Evolutionary conservation across 305 asterid species (phyloP), one percentile per base, ranked within the genome.

Genomic region (Caryopteris hybrid): DNA sequence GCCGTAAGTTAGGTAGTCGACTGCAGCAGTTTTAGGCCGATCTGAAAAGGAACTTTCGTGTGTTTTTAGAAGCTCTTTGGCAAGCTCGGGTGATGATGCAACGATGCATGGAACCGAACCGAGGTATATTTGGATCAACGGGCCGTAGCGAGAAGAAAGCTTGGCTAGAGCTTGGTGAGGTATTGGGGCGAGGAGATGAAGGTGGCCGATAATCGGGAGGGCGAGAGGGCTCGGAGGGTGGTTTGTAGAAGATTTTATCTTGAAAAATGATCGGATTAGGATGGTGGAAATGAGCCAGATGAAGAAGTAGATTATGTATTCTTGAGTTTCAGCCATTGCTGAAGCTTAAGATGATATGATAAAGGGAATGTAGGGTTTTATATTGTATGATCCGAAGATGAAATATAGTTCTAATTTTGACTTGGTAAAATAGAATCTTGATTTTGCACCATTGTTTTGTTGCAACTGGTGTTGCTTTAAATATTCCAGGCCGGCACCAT

Each of bases 141-240:
- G 86, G 25, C 95, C 96, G 21, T 79, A 66, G 8, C 74, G 76
- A 13, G 42, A 50, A 3, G 91, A 78, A 53, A 90, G 87, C 57
- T 45, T 83, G 50, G 85, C 82, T 55, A 90, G 80, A 69, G 89
- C 86, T 76, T 90, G 96, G 78, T 86, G 96, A 41, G 95, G 95
- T 45, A 83, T 82, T 9, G 93, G 93, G 17, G 86, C 79, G 0
- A 88, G 77, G 70, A 88, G 96, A 68, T 90, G 95, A 62, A 90
- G 88, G 69, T 90, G 95, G 29, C 94, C 93, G 21, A 90, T 85
- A 77, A 89, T 68, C 2, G 92, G 96, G n/a, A 84, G 43, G 45
- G 84, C 74, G n/a, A 66, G 27, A 20, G 96, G 92, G 71, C 88
- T 84, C 3, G 91, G 92, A 27, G 90, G 96, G 38, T 64, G 78